These are phyloP conservation scores for Candida methanosorbosa DNA, from an alignment of 805 yeast genomes.

Conservation along the genomic window DNA sequence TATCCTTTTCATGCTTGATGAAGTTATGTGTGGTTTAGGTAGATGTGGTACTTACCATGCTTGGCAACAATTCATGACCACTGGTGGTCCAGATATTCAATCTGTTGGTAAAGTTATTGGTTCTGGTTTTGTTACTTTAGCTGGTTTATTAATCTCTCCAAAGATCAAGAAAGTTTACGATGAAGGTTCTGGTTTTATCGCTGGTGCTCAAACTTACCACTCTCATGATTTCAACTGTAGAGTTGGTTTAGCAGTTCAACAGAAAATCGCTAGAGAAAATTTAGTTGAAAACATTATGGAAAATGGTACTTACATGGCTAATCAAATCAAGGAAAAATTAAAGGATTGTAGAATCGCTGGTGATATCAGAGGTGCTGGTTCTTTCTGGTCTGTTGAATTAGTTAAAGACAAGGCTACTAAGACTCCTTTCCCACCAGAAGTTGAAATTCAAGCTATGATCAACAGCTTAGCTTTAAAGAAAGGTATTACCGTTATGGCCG, in stretches of 20 bases:
- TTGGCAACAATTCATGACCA: constrained; percentile 34
- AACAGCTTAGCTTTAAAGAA: constrained; percentile 27
- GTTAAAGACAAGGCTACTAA: constrained; percentile 45
- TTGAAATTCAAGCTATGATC: constrained; percentile 21
- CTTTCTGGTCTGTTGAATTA: constrained; percentile 50
- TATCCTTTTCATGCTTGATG: constrained; percentile 40
- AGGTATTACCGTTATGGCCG: constrained; percentile 34
- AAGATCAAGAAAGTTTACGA: constrained; percentile 28
- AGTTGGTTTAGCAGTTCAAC: constrained; percentile 38
- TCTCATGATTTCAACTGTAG: constrained; percentile 37
- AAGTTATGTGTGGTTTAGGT: constrained; percentile 52
- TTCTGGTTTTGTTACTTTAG: constrained; percentile 40
- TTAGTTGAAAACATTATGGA: constrained; percentile 32
- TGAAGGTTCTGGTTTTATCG: constrained; percentile 31
- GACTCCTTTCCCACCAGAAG: constrained; percentile 32
- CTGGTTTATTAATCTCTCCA: constrained; percentile 35
- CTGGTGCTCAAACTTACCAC: constrained; percentile 46
- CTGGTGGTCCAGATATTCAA: constrained; percentile 39
- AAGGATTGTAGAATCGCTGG: constrained; percentile 36
- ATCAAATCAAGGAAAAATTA: constrained; percentile 25
- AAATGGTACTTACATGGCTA: constrained; percentile 34
- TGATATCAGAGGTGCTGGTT: constrained; percentile 56
- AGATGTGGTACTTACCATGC: constrained; percentile 40
- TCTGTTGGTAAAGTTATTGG: constrained; percentile 42
- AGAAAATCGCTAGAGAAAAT: constrained; percentile 26